Evolutionary conservation across 306 rosid species (phyloP).

Genomic region (Amphicarpaea edgeworthii): DNA sequence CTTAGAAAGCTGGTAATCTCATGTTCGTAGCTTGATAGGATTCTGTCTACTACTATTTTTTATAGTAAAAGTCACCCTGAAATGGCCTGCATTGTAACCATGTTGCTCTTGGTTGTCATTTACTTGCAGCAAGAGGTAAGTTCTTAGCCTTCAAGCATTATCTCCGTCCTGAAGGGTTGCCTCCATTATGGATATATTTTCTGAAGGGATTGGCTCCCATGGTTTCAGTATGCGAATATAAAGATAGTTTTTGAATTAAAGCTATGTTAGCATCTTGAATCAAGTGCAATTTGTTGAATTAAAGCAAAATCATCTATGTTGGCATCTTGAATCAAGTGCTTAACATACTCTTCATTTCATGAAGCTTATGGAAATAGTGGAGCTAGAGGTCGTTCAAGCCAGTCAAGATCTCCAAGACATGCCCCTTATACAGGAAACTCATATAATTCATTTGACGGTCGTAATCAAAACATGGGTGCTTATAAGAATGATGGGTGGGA

Average conservation of each 20-base stretch:
- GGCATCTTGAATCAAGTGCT: conserved; percentile 78
- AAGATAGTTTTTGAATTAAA: conserved; percentile 79
- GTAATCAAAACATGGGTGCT: conserved; percentile 65
- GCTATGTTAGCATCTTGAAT: conserved; percentile 74
- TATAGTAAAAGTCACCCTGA: conserved; percentile 34
- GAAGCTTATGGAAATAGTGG: conserved; percentile 96
- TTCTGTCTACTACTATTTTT: conserved; percentile 44
- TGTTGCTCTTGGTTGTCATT: conserved; percentile 63
- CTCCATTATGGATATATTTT: conserved; percentile 62
- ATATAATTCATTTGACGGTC: conserved; percentile 74
- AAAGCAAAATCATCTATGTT: conserved; percentile 68
- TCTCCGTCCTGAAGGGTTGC: conserved; percentile 78
- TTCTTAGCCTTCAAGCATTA: conserved; percentile 83
- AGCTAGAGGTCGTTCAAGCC: conserved; percentile 87
- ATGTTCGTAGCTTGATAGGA: conserved; percentile 73
- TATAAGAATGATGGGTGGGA: conserved; percentile 83
- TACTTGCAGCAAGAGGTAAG: conserved; percentile 99
- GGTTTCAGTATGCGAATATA: conserved; percentile 69
- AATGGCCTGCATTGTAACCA: conserved; percentile 52
- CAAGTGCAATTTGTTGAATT: conserved; percentile 74
- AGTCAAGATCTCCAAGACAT: conserved; percentile 87
- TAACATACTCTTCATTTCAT: conserved; percentile 85
- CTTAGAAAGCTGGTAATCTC: conserved; percentile 79
- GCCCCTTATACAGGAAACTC: conserved; percentile 72
- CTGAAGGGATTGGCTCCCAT: conserved; percentile 78